These are phyloP conservation scores for Kurtzmaniella quercitrusa DNA, from an alignment of 1,139 yeast species.

Conservation along the genomic window DNA sequence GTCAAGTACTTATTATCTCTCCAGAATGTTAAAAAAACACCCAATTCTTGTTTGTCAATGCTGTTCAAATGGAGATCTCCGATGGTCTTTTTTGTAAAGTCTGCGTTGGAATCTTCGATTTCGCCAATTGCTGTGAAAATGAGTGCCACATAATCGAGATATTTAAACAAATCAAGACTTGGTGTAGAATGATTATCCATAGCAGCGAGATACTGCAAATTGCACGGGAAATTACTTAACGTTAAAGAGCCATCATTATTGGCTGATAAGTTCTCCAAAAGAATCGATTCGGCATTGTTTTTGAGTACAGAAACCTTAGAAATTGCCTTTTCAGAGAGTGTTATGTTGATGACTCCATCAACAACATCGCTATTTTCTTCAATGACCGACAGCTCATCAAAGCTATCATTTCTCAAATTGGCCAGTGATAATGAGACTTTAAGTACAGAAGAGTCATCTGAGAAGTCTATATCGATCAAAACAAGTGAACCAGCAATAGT, in stretches of 20 bases:
- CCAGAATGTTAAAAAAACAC: slow-evolving; percentile 37
- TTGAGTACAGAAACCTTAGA: slow-evolving; percentile 4
- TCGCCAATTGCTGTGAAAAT: slow-evolving; percentile 23
- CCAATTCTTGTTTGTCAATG: slow-evolving; percentile 20
- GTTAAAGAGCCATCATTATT: slow-evolving; percentile 13
- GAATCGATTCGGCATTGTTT: slow-evolving; percentile 24
- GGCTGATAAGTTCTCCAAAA: slow-evolving; percentile 22
- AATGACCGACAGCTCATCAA: slow-evolving; percentile 3
- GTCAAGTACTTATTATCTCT: slow-evolving; percentile 28
- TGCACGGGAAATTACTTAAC: slow-evolving; percentile 24
- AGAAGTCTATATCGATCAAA: slow-evolving; percentile 41
- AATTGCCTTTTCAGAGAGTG: background rate
- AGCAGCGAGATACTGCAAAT: slow-evolving; percentile 34
- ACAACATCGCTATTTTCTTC: background rate
- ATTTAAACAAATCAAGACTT: slow-evolving; percentile 28
- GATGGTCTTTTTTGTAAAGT: slow-evolving; percentile 10
- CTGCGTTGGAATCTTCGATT: slow-evolving; percentile 12
- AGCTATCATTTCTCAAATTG: slow-evolving; percentile 15
- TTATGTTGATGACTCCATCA: background rate
- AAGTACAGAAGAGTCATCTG: slow-evolving; percentile 21
- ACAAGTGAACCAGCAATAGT: slow-evolving; percentile 44
- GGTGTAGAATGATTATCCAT: slow-evolving; percentile 33
- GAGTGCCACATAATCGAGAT: slow-evolving; percentile 29
- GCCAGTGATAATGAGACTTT: slow-evolving; percentile 38
- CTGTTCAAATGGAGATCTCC: slow-evolving; percentile 32